phyloP scores from a whole-genome alignment of 768 basidiomycete species.

The Macrolepiota dolichaula region DNA sequence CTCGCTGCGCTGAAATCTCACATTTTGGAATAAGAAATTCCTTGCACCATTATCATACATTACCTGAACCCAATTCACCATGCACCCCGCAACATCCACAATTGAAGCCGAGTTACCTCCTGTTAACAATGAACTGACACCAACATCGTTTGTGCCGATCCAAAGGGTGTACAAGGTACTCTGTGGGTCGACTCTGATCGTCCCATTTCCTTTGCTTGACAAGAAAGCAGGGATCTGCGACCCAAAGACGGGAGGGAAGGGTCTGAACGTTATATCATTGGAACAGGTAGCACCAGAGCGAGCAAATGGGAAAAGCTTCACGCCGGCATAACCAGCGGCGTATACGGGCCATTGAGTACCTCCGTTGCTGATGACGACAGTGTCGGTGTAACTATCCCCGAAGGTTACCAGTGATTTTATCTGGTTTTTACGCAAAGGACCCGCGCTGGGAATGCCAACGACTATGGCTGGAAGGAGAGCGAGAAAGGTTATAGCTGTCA shows the following conservation, averaged over 20 bases:
- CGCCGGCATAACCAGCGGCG: slow-evolving; percentile 49
- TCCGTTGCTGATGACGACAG: slow-evolving; percentile 34
- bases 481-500: background rate
- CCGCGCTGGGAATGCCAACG: slow-evolving; percentile 4
- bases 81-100: slow-evolving; percentile 55
- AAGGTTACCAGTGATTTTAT: slow-evolving; percentile 67
- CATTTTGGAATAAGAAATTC: slow-evolving; percentile 61
- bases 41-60: slow-evolving; percentile 58
- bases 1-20: background rate
- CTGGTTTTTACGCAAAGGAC: slow-evolving; percentile 27
- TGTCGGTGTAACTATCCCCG: slow-evolving; percentile 64
- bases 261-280: slow-evolving; percentile 54
- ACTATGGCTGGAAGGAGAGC: background rate
- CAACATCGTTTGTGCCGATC: slow-evolving; percentile 70
- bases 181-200: slow-evolving; percentile 33
- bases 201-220: slow-evolving; percentile 35
- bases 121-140: slow-evolving; percentile 49
- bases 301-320: slow-evolving; percentile 55
- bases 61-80: slow-evolving; percentile 55
- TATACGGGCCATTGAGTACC: slow-evolving; percentile 61
- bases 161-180: slow-evolving; percentile 64
- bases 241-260: slow-evolving; percentile 58
- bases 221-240: slow-evolving; percentile 55
- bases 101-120: slow-evolving; percentile 52
- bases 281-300: slow-evolving; percentile 64